phyloP scores from a whole-genome alignment of 495 filamentous ascomycete genomes.

The Penicillium argentinense region DNA sequence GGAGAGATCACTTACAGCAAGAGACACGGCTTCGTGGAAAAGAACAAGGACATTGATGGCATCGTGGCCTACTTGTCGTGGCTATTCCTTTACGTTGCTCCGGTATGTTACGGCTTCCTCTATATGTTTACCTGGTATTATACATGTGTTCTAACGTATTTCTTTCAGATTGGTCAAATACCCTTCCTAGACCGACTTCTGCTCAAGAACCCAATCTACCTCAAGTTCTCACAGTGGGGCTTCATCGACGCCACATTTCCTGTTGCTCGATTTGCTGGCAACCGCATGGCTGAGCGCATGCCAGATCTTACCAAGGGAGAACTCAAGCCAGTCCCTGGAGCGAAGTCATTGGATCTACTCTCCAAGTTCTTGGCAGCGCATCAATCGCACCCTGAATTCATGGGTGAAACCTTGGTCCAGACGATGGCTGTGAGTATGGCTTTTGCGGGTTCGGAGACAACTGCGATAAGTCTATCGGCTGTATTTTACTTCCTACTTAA shows the following conservation, averaged over 20 bases:
- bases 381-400: conserved; percentile 57
- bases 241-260: conserved; percentile 15
- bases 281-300: conserved; percentile 48
- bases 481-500: conserved; percentile 67
- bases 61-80: conserved; percentile 42
- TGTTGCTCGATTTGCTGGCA: conserved; percentile 12
- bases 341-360: conserved; percentile 34
- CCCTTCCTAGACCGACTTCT: conserved; percentile 29
- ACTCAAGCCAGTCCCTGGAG: conserved; percentile 33
- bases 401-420: conserved; percentile 62
- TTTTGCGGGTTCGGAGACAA: conserved; percentile 59
- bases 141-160: background rate
- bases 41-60: conserved; percentile 57
- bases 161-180: conserved; percentile 31
- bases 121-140: conserved; percentile 14
- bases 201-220: conserved; percentile 31
- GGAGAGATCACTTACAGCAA: conserved; percentile 62
- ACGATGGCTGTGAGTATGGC: conserved; percentile 63
- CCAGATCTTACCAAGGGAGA: conserved; percentile 12
- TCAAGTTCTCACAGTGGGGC: conserved; percentile 15
- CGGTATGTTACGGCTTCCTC: conserved; percentile 24
- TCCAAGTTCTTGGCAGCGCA: conserved; percentile 48
- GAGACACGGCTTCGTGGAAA: conserved; percentile 62
- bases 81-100: conserved; percentile 47
- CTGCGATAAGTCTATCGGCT: conserved; percentile 60